These are phyloP conservation scores for Fusarium sp. DNA, from an alignment of 2,329 filamentous ascomycete genomes.

Conservation along the genomic window DNA sequence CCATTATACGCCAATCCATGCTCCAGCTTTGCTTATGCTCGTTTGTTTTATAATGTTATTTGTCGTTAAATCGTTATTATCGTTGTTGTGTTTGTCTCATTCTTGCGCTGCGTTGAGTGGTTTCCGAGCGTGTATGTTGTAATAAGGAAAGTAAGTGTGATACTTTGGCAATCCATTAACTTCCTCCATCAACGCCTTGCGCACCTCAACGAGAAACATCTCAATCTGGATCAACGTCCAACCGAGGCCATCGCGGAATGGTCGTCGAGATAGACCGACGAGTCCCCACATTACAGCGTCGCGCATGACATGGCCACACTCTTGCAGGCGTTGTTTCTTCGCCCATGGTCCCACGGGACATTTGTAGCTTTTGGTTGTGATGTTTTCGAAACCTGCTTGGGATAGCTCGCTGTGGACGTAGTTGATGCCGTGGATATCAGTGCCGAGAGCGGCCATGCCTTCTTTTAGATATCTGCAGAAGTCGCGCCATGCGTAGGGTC, in stretches of 20 bases:
- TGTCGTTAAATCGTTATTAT: constrained; percentile 35
- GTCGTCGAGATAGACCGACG: constrained; percentile 53
- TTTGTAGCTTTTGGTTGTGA: constrained; percentile 58
- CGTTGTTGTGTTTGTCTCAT: not conserved
- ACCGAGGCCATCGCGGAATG: constrained; percentile 54
- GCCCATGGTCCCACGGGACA: constrained; percentile 64
- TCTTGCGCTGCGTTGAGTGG: constrained; percentile 40
- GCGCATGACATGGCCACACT: constrained; percentile 60
- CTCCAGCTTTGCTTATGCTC: constrained; percentile 10
- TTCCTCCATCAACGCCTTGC: constrained; percentile 53
- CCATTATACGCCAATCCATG: constrained; percentile 24
- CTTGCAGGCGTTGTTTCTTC: constrained; percentile 54
- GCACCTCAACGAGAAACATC: constrained; percentile 58
- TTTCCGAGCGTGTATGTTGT: constrained; percentile 55
- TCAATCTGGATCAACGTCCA: constrained; percentile 58
- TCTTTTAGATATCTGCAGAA: constrained; percentile 56
- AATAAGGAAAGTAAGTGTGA: constrained; percentile 57
- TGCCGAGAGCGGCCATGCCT: constrained; percentile 57
- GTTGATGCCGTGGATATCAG: constrained; percentile 56
- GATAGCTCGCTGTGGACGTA: constrained; percentile 52
- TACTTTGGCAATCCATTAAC: constrained; percentile 50
- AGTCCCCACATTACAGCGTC: constrained; percentile 57
- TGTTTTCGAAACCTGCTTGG: constrained; percentile 56
- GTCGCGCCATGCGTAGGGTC: constrained; percentile 61
- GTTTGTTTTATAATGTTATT: not conserved